Evolutionary conservation across 164 flowering plant species (phyloP).

Genomic region (Liquidambar formosana): DNA sequence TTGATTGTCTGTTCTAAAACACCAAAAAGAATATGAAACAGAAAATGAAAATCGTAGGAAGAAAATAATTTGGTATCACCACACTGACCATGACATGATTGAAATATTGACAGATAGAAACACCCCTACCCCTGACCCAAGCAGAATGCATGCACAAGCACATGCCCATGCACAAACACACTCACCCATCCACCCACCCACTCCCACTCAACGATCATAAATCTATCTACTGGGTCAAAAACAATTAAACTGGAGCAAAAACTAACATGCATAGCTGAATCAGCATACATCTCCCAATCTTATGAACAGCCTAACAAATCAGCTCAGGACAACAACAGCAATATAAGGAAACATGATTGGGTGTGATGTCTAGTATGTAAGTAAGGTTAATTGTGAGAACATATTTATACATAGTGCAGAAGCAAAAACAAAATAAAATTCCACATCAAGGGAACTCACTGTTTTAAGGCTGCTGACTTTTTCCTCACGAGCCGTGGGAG

Average conservation of each 20-base stretch:
- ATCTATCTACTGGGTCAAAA: background rate
- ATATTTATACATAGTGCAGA: background rate
- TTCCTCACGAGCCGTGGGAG: constrained; percentile 73
- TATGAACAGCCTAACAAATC: too few species aligned
- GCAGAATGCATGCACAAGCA: too few species aligned
- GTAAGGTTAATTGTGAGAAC: too few species aligned
- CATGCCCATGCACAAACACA: background rate
- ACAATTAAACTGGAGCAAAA: background rate
- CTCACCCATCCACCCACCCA: background rate
- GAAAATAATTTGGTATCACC: background rate
- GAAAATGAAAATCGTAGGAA: too few species aligned
- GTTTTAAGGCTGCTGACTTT: constrained; percentile 89
- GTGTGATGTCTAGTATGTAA: too few species aligned
- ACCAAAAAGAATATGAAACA: too few species aligned
- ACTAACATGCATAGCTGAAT: background rate
- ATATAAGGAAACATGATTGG: too few species aligned
- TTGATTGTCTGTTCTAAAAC: too few species aligned
- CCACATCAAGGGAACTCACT: constrained; percentile 39
- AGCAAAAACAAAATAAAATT: background rate
- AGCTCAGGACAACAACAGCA: too few species aligned
- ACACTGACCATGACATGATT: background rate
- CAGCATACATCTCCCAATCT: too few species aligned
- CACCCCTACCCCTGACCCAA: background rate
- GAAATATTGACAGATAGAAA: background rate
- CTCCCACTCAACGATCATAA: background rate